A percentile compares a stretch with the other conserved stretches of the same genome.
Evolutionary conservation across 2,329 filamentous ascomycete genomes (phyloP).

Genomic region (Pseudogymnoascus sp.): DNA sequence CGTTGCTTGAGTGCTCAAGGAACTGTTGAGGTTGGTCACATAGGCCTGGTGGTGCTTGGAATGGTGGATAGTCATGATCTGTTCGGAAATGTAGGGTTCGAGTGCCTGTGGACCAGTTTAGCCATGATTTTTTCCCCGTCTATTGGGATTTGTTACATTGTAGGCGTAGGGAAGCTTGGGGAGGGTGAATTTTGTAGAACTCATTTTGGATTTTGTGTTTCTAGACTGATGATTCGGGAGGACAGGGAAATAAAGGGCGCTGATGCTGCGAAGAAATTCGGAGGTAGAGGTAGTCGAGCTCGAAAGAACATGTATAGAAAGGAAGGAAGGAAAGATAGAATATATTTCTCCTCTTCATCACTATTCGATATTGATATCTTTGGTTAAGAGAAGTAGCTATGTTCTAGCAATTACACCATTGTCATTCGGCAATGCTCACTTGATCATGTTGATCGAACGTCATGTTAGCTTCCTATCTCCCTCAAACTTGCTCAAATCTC

Average conservation of each 20-base stretch:
- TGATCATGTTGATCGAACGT: not conserved
- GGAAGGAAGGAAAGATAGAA: not conserved
- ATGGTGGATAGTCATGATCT: conserved; percentile 79
- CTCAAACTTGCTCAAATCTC: conserved; percentile 11
- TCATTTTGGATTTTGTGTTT: not conserved
- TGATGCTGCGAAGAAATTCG: not conserved
- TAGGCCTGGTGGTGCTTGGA: conserved; percentile 73
- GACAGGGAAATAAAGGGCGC: not conserved
- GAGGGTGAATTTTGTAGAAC: conserved; percentile 34
- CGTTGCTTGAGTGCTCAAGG: conserved; percentile 50
- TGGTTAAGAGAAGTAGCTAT: not conserved
- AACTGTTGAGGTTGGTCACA: conserved; percentile 65
- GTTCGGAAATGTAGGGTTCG: conserved; percentile 63
- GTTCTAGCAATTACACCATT: not conserved
- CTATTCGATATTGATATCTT: not conserved
- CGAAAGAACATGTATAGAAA: not conserved
- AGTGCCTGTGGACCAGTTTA: conserved; percentile 43
- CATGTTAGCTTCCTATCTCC: not conserved
- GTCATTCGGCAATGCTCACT: too few species aligned
- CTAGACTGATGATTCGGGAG: not conserved
- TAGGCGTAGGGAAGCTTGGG: conserved; percentile 62
- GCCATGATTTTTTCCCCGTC: conserved; percentile 23
- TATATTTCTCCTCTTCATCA: not conserved
- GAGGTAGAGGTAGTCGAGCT: not conserved
- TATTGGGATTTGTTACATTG: conserved; percentile 46